These are phyloP conservation scores for Paramecium caudatum DNA, from an alignment of 73 alveolate genomes.

Conservation along the genomic window DNA sequence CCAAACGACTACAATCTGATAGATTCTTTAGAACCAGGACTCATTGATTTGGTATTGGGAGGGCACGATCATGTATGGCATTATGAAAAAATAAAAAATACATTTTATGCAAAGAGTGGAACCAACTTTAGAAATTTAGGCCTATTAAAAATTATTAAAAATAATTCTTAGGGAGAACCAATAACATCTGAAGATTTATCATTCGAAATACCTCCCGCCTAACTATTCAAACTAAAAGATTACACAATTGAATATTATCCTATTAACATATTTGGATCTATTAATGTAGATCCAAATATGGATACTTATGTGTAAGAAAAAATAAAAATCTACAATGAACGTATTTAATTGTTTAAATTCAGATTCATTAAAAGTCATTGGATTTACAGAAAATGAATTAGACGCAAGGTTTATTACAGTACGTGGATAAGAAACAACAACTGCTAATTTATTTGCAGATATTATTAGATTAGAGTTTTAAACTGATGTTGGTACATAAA, in stretches of 20 bases:
- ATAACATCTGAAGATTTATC: background rate
- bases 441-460: conserved; percentile 86
- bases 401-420: conserved; percentile 79
- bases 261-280: background rate
- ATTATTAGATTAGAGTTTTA: conserved; percentile 76
- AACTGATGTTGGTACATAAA: conserved; percentile 72
- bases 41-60: conserved; percentile 84
- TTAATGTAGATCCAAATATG: conserved; percentile 72
- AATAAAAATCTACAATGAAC: conserved; percentile 54
- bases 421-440: conserved; percentile 80
- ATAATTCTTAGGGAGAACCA: background rate
- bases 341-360: background rate
- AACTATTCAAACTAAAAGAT: background rate
- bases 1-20: conserved; percentile 83
- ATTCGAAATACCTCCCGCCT: background rate
- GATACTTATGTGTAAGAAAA: conserved; percentile 64
- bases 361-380: conserved; percentile 73
- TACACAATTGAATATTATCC: conserved; percentile 3
- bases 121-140: conserved; percentile 64
- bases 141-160: background rate
- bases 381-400: conserved; percentile 77
- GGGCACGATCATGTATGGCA: conserved; percentile 86
- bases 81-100: background rate
- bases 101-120: conserved; percentile 62
- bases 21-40: conserved; percentile 65